Evolutionary conservation across 768 basidiomycete genomes (phyloP).

Genomic region (Leccinum sublutescens): DNA sequence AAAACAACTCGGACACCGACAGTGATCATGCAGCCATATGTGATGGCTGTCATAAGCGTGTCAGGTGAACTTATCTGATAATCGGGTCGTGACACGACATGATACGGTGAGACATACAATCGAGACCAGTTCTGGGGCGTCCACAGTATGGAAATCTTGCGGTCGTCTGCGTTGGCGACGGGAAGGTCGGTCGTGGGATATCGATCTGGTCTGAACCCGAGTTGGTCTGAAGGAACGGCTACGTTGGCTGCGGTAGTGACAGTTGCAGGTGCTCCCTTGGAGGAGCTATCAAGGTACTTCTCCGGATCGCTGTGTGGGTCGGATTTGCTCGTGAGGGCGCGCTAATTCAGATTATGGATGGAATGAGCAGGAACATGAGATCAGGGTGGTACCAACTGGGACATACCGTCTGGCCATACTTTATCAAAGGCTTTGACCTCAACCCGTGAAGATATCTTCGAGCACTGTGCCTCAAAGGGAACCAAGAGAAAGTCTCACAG

Average conservation of each 20-base stretch:
- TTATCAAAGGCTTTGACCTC: neutral
- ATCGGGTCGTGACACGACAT: neutral
- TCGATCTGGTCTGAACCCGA: slow-evolving; percentile 25
- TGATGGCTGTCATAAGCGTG: slow-evolving; percentile 68
- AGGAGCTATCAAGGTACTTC: neutral
- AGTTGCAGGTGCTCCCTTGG: slow-evolving; percentile 1
- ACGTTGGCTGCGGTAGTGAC: slow-evolving; percentile 1
- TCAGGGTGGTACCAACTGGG: neutral
- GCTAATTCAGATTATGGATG: neutral
- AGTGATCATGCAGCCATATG: slow-evolving; percentile 91
- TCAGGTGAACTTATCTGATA: neutral
- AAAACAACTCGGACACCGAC: slow-evolving; percentile 83
- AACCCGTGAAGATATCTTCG: neutral
- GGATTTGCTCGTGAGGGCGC: neutral
- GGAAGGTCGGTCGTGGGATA: slow-evolving; percentile 39
- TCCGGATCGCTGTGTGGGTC: neutral
- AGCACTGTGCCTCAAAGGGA: neutral
- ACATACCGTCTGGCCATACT: neutral
- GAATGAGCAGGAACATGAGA: neutral
- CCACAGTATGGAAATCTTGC: slow-evolving; percentile 71
- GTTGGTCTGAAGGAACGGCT: slow-evolving; percentile 28
- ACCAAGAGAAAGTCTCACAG: neutral
- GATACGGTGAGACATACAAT: slow-evolving; percentile 53
- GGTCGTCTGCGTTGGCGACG: slow-evolving; percentile 53
- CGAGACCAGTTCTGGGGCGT: slow-evolving; percentile 67